These are phyloP conservation scores for Pseudogymnoascus sp. DNA, from an alignment of 2,329 filamentous ascomycete species.

Conservation along the genomic window DNA sequence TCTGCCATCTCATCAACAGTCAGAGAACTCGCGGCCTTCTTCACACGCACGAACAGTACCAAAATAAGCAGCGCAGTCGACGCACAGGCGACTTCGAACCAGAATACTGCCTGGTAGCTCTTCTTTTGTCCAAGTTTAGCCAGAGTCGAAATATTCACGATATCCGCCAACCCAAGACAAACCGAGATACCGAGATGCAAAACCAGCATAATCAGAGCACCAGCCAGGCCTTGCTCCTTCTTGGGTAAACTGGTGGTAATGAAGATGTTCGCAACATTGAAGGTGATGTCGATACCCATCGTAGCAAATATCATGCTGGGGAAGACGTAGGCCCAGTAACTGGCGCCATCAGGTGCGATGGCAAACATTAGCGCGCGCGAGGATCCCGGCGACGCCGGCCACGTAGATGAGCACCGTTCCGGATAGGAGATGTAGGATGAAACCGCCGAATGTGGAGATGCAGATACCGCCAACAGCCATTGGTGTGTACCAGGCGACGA, in stretches of 20 bases:
- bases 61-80: conserved; percentile 46
- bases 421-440: conserved; percentile 48
- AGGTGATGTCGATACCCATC: conserved; percentile 68
- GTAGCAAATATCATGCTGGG: conserved; percentile 64
- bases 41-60: conserved; percentile 44
- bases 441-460: conserved; percentile 54
- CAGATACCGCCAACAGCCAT: conserved; percentile 62
- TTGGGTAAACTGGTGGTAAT: conserved; percentile 66
- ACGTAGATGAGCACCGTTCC: conserved; percentile 47
- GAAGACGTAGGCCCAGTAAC: conserved; percentile 65
- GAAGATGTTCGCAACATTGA: conserved; percentile 70
- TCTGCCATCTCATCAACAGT: conserved; percentile 48
- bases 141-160: conserved; percentile 43
- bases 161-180: conserved; percentile 64
- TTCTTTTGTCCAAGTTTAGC: conserved; percentile 34
- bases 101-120: conserved; percentile 61
- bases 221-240: conserved; percentile 63
- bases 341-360: conserved; percentile 36
- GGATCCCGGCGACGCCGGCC: conserved; percentile 45
- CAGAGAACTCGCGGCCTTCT: conserved; percentile 48
- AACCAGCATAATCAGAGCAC: conserved; percentile 63
- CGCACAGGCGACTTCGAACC: conserved; percentile 55
- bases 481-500: conserved; percentile 57
- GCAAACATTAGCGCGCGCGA: conserved; percentile 49
- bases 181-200: conserved; percentile 68